Conservation (phyloP, 805 yeast genomes). For the Myxozyma neotropica region DNA sequence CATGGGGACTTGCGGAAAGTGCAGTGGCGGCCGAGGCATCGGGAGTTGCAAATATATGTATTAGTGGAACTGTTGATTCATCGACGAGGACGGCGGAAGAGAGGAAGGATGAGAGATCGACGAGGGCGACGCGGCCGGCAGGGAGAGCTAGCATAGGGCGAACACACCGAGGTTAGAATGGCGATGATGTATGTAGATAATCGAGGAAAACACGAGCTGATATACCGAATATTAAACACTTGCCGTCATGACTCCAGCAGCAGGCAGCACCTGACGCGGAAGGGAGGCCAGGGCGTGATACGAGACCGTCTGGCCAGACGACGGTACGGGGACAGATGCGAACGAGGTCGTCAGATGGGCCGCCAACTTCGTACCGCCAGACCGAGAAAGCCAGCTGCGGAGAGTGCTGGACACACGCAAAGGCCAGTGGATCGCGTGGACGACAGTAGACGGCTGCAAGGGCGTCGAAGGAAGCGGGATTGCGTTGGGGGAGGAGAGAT, state of each 20-base stretch:
- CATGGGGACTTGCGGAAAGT: constrained; percentile 26
- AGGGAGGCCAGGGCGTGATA: not conserved
- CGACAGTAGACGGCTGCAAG: constrained; percentile 24
- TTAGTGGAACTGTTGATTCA: not conserved
- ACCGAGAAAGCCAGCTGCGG: constrained; percentile 24
- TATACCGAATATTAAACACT: constrained; percentile 9
- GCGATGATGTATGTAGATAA: not conserved
- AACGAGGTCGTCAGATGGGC: constrained; percentile 24
- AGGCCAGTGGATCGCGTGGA: constrained; percentile 21
- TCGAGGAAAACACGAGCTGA: too few relatives aligned
- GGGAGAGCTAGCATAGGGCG: constrained; percentile 4
- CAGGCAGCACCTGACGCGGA: not conserved
- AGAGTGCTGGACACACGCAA: constrained; percentile 26
- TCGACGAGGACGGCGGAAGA: not conserved
- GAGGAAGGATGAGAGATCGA: constrained; percentile 5
- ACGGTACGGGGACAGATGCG: constrained; percentile 18
- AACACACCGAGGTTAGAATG: not conserved
- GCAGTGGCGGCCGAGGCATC: constrained; percentile 15
- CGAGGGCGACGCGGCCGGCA: constrained; percentile 9
- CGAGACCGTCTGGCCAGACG: constrained; percentile 12
- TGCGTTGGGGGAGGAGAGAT: constrained; percentile 25
- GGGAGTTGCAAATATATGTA: constrained; percentile 5
- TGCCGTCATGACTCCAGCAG: constrained; percentile 25
- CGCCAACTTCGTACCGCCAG: constrained; percentile 24
- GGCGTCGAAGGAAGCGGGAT: constrained; percentile 31